phyloP scores from a whole-genome alignment of 169 alveolate genomes.

The Cyclospora cayetanensis region DNA sequence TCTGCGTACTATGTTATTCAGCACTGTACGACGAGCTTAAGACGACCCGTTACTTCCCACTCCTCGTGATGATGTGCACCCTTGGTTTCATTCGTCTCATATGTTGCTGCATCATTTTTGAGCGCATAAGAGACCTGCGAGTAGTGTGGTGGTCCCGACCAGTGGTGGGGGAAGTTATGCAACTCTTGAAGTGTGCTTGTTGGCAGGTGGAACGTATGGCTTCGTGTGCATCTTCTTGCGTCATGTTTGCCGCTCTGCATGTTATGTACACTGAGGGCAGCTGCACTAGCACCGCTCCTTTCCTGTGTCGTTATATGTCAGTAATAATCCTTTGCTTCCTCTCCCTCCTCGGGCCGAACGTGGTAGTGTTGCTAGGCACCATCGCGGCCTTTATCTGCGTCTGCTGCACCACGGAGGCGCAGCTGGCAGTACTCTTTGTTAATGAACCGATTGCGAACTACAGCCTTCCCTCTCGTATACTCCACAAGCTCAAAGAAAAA shows the following conservation, averaged over 20 bases:
- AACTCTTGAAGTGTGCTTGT: background rate
- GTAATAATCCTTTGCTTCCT: constrained; percentile 17
- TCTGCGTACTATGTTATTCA: background rate
- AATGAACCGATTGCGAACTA: constrained; percentile 8
- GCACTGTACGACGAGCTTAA: background rate
- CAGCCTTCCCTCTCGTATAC: background rate
- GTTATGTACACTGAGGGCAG: constrained; percentile 14
- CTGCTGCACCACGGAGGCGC: background rate
- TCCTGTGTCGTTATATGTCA: constrained; percentile 23
- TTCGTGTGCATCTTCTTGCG: background rate
- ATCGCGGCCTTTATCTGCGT: background rate
- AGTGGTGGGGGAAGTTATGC: background rate
- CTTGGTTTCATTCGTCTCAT: background rate
- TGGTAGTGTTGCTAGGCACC: background rate
- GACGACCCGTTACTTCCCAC: background rate
- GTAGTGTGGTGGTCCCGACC: constrained; percentile 57
- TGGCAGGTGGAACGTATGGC: constrained; percentile 24
- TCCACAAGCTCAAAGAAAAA: background rate
- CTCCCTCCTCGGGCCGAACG: constrained; percentile 50
- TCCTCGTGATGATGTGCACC: background rate
- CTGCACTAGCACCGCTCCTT: constrained; percentile 12
- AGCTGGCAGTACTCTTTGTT: background rate
- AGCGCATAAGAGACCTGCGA: background rate
- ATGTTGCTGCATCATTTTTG: background rate
- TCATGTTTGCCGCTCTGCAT: constrained; percentile 40